Conservation (phyloP, 2,329 filamentous ascomycete genomes). For the Macrophomina phaseolina region DNA sequence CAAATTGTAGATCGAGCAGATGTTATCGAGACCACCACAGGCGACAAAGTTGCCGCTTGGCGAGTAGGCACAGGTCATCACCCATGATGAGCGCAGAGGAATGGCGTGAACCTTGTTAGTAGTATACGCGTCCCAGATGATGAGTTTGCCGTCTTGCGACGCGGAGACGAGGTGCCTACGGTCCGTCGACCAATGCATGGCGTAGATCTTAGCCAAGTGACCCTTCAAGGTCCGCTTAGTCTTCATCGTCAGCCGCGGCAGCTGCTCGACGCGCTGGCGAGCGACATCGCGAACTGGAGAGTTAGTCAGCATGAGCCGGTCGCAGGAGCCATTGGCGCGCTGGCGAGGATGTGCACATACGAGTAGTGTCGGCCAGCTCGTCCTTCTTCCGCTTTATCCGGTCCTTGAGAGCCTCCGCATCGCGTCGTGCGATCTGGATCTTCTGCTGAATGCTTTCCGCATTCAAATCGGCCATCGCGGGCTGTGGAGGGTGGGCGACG, state of each 20-base stretch:
- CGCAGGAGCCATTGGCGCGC: constrained; percentile 8
- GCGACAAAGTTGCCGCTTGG: constrained; percentile 98
- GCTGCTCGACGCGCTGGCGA: constrained; percentile 86
- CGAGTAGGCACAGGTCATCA: constrained; percentile 99
- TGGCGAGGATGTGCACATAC: constrained; percentile 64
- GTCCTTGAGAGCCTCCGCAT: constrained; percentile 97
- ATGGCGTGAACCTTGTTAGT: constrained; percentile 99
- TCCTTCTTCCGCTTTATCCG: constrained; percentile 99
- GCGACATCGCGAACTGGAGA: constrained; percentile 84
- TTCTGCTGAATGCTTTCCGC: constrained; percentile 59
- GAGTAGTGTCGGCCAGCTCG: constrained; percentile 95
- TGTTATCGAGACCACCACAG: constrained; percentile 98
- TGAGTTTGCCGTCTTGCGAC: constrained; percentile 98
- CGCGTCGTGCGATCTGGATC: constrained; percentile 96
- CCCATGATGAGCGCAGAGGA: constrained; percentile 95
- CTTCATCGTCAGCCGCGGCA: constrained; percentile 96
- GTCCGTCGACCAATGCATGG: constrained; percentile 99
- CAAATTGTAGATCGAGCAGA: constrained; percentile 99
- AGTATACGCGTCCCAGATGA: constrained; percentile 99
- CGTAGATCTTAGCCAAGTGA: constrained; percentile 98
- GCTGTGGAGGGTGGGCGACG: background rate
- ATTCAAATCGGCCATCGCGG: constrained; percentile 54
- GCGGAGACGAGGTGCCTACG: constrained; percentile 95
- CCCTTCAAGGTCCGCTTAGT: constrained; percentile 96
- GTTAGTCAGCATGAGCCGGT: constrained; percentile 5